Conservation (phyloP, 1,284 basidiomycete species). For the Coniferiporia sulphurascens region DNA sequence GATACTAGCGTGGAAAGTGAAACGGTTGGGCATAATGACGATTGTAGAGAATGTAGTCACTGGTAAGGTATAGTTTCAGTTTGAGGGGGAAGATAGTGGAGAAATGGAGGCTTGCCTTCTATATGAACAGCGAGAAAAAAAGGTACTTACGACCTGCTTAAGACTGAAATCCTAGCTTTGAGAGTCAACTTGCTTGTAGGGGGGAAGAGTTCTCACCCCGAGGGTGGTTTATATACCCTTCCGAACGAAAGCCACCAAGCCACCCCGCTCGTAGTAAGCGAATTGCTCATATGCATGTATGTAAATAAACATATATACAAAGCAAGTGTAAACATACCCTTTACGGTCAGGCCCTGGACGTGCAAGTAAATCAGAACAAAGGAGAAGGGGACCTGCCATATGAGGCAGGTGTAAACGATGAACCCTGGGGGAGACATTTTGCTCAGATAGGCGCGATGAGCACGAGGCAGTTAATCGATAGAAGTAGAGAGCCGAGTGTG, state of each 20-base stretch:
- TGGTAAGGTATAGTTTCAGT: too few species aligned
- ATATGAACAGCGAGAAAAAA: too few species aligned
- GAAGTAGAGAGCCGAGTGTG: too few species aligned
- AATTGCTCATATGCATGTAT: not conserved
- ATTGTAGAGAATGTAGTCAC: too few species aligned
- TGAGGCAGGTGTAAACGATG: not conserved
- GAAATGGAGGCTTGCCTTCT: too few species aligned
- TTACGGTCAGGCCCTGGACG: too few species aligned
- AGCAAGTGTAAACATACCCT: not conserved
- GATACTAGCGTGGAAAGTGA: not conserved
- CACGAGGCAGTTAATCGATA: too few species aligned
- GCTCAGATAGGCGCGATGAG: not conserved
- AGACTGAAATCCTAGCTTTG: too few species aligned
- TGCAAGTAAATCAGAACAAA: too few species aligned
- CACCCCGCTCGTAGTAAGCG: not conserved
- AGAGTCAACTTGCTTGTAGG: not conserved
- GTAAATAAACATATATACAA: not conserved
- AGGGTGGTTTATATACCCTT: not conserved
- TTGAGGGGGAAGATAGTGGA: too few species aligned
- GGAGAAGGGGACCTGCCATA: too few species aligned
- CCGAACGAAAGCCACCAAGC: not conserved
- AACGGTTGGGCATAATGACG: not conserved
- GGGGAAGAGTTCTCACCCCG: not conserved
- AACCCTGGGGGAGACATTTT: not conserved
- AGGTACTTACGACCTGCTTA: too few species aligned